phyloP scores from a whole-genome alignment of 495 filamentous ascomycete species.

The Trichoderma asperelloides region DNA sequence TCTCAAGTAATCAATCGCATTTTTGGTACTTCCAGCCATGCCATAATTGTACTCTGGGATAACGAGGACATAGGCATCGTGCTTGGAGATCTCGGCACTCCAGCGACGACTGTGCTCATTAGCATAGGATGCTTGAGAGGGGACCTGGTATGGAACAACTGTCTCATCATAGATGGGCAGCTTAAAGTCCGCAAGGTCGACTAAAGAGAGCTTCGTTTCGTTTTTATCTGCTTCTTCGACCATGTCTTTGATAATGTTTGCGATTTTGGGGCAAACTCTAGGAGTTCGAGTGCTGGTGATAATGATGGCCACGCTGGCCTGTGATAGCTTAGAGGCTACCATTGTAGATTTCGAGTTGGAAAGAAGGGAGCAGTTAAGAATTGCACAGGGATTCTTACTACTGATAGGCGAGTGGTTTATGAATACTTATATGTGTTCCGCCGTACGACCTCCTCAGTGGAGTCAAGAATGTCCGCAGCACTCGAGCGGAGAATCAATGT shows the following conservation, averaged over 20 bases:
- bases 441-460: not conserved
- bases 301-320: slow-evolving; percentile 13
- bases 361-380: not conserved
- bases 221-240: not conserved
- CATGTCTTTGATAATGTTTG: slow-evolving; percentile 9
- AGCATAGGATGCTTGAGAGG: slow-evolving; percentile 31
- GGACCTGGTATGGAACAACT: slow-evolving; percentile 40
- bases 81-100: slow-evolving; percentile 36
- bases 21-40: slow-evolving; percentile 47
- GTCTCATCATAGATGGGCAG: slow-evolving; percentile 49
- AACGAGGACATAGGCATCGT: slow-evolving; percentile 50
- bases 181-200: slow-evolving; percentile 45
- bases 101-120: slow-evolving; percentile 41
- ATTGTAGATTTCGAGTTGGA: not conserved
- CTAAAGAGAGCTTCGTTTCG: not conserved
- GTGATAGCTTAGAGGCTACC: not conserved
- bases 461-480: not conserved
- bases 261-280: slow-evolving; percentile 13
- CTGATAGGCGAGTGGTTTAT: not conserved
- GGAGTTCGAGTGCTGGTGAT: slow-evolving; percentile 12
- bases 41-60: slow-evolving; percentile 37
- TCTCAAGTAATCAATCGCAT: slow-evolving; percentile 53
- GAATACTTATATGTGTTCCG: not conserved
- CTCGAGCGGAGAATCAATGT: not conserved
- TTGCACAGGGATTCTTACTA: not conserved